These are phyloP conservation scores for Dittrichia graveolens DNA, from an alignment of 129 eudicot genomes.

Conservation along the genomic window DNA sequence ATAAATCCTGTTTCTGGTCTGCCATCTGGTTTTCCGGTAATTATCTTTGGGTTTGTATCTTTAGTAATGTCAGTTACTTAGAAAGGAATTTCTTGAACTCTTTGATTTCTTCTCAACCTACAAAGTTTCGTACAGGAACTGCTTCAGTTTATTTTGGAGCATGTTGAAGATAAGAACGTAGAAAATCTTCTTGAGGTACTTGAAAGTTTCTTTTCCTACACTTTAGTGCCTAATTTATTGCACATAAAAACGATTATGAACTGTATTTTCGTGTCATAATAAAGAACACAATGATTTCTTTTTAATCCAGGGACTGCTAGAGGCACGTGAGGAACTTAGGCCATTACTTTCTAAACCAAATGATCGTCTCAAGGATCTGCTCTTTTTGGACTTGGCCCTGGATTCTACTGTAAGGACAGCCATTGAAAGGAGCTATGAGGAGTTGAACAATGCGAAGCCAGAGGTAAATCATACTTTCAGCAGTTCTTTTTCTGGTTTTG, in stretches of 20 bases:
- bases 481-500: not conserved
- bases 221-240: constrained; percentile 22
- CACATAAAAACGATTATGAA: constrained; percentile 9
- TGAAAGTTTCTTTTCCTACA: not conserved
- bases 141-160: constrained; percentile 71
- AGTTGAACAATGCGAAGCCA: constrained; percentile 75
- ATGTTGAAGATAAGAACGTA: constrained; percentile 85
- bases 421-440: constrained; percentile 89
- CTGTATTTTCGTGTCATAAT: constrained; percentile 15
- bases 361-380: constrained; percentile 84
- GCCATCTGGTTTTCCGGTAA: constrained; percentile 91
- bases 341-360: constrained; percentile 78
- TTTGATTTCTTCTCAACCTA: constrained; percentile 21
- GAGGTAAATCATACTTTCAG: constrained; percentile 53
- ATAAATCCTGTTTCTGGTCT: constrained; percentile 88
- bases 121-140: constrained; percentile 54
- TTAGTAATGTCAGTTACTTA: constrained; percentile 6
- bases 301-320: constrained; percentile 74
- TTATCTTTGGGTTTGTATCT: constrained; percentile 17
- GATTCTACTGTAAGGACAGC: constrained; percentile 96
- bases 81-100: constrained; percentile 14
- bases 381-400: constrained; percentile 91
- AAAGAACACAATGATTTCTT: not conserved
- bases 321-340: constrained; percentile 87
- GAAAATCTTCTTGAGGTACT: constrained; percentile 88